Evolutionary conservation across 257 asterid species (phyloP).

Genomic region (Petunia secreta): DNA sequence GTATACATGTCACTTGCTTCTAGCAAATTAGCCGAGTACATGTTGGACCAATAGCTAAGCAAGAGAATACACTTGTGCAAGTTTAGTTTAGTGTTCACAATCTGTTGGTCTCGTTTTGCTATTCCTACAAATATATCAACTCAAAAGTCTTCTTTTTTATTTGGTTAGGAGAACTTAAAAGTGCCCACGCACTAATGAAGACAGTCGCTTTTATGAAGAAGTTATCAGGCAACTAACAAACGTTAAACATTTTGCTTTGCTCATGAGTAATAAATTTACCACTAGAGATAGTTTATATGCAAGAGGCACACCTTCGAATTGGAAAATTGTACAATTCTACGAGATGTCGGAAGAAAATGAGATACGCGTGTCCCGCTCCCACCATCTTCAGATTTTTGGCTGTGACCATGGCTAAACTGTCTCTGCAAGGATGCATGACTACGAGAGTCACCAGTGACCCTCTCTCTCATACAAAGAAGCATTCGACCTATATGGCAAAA

Average conservation of each 20-base stretch:
- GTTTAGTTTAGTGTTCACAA: not conserved
- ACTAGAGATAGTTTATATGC: conserved; percentile 1
- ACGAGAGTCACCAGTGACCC: conserved; percentile 69
- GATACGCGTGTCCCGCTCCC: conserved; percentile 87
- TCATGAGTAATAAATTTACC: not conserved
- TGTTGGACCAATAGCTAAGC: too few relatives aligned
- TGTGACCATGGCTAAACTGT: conserved; percentile 94
- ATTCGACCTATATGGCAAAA: conserved; percentile 67
- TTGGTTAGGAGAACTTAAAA: not conserved
- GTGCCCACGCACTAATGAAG: not conserved
- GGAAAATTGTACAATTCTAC: conserved; percentile 96
- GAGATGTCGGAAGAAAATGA: conserved; percentile 97
- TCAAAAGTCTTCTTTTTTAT: not conserved
- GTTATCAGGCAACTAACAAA: conserved; percentile 1
- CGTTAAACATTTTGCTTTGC: not conserved
- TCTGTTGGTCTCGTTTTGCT: conserved; percentile 15
- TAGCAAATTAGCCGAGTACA: too few relatives aligned
- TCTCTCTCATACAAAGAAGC: conserved; percentile 99
- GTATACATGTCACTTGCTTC: too few relatives aligned
- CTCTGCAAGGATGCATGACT: conserved; percentile 88
- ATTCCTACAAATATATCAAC: conserved; percentile 3
- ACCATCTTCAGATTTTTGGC: conserved; percentile 83
- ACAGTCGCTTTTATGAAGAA: not conserved
- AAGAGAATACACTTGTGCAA: too few relatives aligned
- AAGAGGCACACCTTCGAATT: conserved; percentile 74